Percentiles rank a stretch among this genome's conserved stretches.
These are phyloP conservation scores for Bacidia gigantensis DNA, from an alignment of 495 filamentous ascomycete species.

Conservation along the genomic window DNA sequence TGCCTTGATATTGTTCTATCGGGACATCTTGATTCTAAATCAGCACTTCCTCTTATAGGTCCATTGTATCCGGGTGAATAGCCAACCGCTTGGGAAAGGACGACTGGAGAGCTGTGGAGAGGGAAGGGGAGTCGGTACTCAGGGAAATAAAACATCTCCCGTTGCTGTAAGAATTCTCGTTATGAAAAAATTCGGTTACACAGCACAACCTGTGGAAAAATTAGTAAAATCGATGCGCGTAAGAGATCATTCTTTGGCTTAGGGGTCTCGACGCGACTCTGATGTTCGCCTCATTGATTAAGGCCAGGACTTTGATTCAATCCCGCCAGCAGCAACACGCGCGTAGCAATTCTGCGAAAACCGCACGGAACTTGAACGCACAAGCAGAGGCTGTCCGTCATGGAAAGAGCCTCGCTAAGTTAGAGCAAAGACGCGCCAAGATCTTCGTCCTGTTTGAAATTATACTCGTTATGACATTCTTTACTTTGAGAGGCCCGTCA, in stretches of 20 bases:
- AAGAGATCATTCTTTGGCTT: background rate
- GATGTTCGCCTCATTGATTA: background rate
- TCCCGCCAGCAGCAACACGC: background rate
- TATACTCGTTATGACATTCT: too few species aligned
- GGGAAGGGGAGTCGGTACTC: background rate
- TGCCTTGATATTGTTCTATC: background rate
- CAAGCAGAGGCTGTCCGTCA: background rate
- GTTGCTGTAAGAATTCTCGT: background rate
- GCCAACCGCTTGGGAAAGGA: background rate
- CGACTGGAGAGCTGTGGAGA: background rate
- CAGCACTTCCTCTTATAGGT: background rate
- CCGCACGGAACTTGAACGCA: background rate
- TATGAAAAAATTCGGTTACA: too few species aligned
- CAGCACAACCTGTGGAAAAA: background rate
- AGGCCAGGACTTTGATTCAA: background rate
- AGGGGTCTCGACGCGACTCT: background rate
- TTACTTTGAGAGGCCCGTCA: too few species aligned
- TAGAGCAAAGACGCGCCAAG: too few species aligned
- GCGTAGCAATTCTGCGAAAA: background rate
- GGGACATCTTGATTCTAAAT: background rate
- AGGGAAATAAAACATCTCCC: background rate
- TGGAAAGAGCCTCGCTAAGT: too few species aligned
- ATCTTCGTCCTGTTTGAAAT: too few species aligned
- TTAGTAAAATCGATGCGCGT: too few species aligned
- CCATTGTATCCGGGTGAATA: background rate